Conservation (phyloP, 2,329 filamentous ascomycete genomes). For the Cordyceps fumosorosea region DNA sequence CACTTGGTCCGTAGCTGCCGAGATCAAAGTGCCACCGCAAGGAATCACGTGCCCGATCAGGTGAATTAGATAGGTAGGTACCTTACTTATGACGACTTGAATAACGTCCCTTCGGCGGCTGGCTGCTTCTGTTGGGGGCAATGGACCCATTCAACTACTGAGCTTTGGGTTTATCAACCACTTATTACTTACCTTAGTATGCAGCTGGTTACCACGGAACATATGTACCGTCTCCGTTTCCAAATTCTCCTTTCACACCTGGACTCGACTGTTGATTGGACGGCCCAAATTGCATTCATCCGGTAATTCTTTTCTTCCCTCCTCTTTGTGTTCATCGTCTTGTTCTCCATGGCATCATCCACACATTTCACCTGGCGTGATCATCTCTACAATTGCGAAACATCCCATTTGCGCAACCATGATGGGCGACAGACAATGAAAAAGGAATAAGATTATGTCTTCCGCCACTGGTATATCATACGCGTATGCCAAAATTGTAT, state of each 20-base stretch:
- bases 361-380: background rate
- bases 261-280: too few species aligned
- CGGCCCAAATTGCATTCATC: too few species aligned
- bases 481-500: conserved; percentile 11
- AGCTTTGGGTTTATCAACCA: too few species aligned
- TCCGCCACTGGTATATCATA: background rate
- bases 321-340: background rate
- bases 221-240: too few species aligned
- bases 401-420: conserved; percentile 26
- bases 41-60: background rate
- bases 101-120: too few species aligned
- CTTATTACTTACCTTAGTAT: too few species aligned
- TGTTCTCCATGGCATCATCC: background rate
- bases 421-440: background rate
- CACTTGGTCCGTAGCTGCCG: conserved; percentile 13
- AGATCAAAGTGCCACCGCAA: background rate
- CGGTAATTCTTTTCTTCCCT: background rate
- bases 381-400: background rate
- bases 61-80: background rate
- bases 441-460: background rate
- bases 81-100: background rate
- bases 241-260: too few species aligned
- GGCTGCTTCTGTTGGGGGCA: background rate
- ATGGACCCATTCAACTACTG: too few species aligned
- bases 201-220: too few species aligned